phyloP scores from a whole-genome alignment of 116 monocot genomes.

The Posidonia oceanica region DNA sequence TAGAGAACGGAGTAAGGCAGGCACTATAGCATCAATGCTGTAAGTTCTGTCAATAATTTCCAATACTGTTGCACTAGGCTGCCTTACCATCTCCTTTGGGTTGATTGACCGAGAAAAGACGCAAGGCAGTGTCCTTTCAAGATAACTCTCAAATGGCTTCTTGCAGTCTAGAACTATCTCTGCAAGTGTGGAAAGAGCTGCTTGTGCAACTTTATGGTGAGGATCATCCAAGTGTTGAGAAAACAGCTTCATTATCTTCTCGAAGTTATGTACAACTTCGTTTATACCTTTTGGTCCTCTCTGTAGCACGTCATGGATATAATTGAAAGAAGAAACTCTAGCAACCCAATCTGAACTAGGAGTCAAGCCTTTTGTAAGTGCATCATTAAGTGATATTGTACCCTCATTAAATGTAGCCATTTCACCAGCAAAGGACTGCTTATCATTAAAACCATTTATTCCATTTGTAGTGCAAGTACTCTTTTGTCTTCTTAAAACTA shows the following conservation, averaged over 20 bases:
- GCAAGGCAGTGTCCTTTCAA: constrained; percentile 84
- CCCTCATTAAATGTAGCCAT: constrained; percentile 54
- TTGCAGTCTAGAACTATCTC: constrained; percentile 93
- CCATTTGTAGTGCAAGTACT: constrained; percentile 53
- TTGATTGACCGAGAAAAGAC: constrained; percentile 96
- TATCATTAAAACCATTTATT: constrained; percentile 84
- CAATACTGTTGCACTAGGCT: constrained; percentile 59
- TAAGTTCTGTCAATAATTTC: constrained; percentile 77
- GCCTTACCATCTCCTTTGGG: constrained; percentile 89
- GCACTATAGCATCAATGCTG: constrained; percentile 71
- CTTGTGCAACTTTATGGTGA: constrained; percentile 99
- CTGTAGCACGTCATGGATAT: constrained; percentile 59
- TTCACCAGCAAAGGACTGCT: constrained; percentile 46
- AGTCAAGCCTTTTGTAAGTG: constrained; percentile 75
- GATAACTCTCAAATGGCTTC: constrained; percentile 88
- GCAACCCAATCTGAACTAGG: constrained; percentile 91
- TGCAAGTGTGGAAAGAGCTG: constrained; percentile 86
- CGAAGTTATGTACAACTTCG: constrained; percentile 87
- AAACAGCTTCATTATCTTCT: constrained; percentile 98
- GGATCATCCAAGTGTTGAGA: constrained; percentile 96
- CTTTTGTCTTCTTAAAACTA: constrained; percentile 78
- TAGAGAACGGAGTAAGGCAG: constrained; percentile 83
- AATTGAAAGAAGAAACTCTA: constrained; percentile 91
- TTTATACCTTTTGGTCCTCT: constrained; percentile 79
- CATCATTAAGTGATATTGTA: constrained; percentile 77